Evolutionary conservation across 257 asterid genomes (phyloP).

Genomic region (Nicotiana tomentosiformis): DNA sequence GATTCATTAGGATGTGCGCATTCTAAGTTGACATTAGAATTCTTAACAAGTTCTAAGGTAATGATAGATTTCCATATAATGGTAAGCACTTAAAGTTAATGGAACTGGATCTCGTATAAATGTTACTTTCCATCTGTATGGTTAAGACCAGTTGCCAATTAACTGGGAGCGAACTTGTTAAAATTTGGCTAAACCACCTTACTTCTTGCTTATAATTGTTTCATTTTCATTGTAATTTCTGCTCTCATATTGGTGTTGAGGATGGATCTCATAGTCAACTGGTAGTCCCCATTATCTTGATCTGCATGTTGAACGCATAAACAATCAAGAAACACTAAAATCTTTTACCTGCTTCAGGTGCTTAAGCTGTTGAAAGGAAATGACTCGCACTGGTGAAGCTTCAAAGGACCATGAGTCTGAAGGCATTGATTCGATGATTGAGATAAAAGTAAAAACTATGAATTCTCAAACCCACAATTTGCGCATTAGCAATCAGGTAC

Average conservation of each 20-base stretch:
- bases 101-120: no score
- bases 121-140: no score
- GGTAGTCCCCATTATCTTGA: not conserved
- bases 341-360: not conserved
- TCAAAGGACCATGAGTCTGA: not conserved
- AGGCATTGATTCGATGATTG: not conserved
- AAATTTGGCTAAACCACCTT: no score
- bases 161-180: no score
- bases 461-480: not conserved
- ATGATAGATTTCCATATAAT: not conserved
- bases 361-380: not conserved
- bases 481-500: not conserved
- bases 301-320: not conserved
- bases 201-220: not conserved
- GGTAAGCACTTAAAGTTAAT: no score
- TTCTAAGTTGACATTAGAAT: not conserved
- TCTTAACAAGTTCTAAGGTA: no score
- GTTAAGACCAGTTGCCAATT: no score
- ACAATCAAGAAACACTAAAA: not conserved
- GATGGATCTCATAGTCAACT: not conserved
- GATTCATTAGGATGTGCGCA: not conserved
- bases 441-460: not conserved
- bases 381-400: not conserved
- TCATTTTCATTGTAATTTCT: not conserved
- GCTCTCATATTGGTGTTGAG: not conserved